These are phyloP conservation scores for Candida sp. DNA, from an alignment of 1,139 yeast genomes.

Conservation along the genomic window DNA sequence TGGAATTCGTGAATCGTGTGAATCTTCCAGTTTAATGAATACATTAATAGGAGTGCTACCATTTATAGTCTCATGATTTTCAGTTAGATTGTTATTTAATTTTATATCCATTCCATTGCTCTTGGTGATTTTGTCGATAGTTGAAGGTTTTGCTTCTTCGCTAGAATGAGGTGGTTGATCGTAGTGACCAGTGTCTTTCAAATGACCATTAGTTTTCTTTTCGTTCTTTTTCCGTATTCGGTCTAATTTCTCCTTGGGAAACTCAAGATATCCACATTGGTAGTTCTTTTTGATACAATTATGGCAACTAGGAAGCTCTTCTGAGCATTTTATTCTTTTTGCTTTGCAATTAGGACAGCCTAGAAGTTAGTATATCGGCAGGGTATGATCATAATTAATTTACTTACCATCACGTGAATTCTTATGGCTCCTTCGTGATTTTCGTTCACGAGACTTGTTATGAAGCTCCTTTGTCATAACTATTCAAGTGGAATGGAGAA, in stretches of 20 bases:
- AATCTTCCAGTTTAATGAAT: not conserved
- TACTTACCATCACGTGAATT: constrained; percentile 41
- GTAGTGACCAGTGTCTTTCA: not conserved
- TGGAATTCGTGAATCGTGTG: not conserved
- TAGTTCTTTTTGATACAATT: constrained; percentile 37
- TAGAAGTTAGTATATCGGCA: constrained; percentile 7
- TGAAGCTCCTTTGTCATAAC: not conserved
- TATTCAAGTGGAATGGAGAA: not conserved
- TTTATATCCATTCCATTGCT: not conserved
- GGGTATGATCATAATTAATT: not conserved
- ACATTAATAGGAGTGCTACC: not conserved
- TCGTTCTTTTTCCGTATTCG: constrained; percentile 31
- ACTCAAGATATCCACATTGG: constrained; percentile 44
- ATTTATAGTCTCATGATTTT: not conserved
- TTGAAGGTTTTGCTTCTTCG: not conserved
- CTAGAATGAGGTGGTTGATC: not conserved
- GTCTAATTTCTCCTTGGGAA: constrained; percentile 34
- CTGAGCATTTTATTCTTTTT: constrained; percentile 42
- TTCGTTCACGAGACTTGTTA: constrained; percentile 19
- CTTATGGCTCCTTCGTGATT: constrained; percentile 42
- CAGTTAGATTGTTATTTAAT: not conserved
- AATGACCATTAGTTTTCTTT: constrained; percentile 9
- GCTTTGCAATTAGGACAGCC: constrained; percentile 45
- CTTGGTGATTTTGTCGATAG: not conserved
- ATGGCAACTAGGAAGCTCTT: constrained; percentile 40